Evolutionary conservation across 352 stramenopile species (phyloP).

Genomic region (Pythium phragmiticola): DNA sequence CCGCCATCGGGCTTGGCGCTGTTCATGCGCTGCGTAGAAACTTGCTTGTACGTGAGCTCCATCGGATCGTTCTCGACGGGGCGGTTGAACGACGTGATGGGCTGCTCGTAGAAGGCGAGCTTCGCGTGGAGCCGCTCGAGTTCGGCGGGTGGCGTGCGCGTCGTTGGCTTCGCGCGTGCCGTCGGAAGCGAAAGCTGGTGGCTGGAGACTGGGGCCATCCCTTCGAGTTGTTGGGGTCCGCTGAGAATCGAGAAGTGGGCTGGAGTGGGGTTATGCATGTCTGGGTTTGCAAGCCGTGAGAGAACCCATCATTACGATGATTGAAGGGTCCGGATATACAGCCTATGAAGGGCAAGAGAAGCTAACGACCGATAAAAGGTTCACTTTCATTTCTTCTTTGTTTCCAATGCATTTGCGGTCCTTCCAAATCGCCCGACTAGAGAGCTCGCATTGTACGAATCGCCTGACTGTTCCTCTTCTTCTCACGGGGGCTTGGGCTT

Average conservation of each 20-base stretch:
- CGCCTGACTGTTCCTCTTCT: neutral
- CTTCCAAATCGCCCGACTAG: no score
- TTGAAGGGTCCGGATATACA: no score
- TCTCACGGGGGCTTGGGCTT: neutral
- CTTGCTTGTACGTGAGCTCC: neutral
- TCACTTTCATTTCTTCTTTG: neutral
- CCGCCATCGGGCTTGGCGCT: neutral
- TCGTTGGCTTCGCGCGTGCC: neutral
- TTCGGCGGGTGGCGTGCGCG: neutral
- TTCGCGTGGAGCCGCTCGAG: slow-evolving; percentile 15
- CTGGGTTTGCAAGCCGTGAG: no score
- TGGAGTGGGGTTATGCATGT: no score
- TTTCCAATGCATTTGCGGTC: slow-evolving; percentile 8
- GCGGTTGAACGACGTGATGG: slow-evolving; percentile 22
- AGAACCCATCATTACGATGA: no score
- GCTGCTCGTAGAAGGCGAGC: slow-evolving; percentile 28
- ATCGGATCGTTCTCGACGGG: slow-evolving; percentile 24
- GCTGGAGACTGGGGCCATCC: neutral
- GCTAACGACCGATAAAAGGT: no score
- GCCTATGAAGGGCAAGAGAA: no score
- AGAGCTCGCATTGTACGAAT: no score
- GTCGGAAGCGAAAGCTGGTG: neutral
- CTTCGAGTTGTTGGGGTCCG: neutral
- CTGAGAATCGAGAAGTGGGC: neutral
- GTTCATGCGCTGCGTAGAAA: neutral